Percentiles rank a stretch among this genome's conserved stretches.
These are phyloP conservation scores for Trametes punicea DNA, from an alignment of 768 basidiomycete genomes.

Conservation along the genomic window DNA sequence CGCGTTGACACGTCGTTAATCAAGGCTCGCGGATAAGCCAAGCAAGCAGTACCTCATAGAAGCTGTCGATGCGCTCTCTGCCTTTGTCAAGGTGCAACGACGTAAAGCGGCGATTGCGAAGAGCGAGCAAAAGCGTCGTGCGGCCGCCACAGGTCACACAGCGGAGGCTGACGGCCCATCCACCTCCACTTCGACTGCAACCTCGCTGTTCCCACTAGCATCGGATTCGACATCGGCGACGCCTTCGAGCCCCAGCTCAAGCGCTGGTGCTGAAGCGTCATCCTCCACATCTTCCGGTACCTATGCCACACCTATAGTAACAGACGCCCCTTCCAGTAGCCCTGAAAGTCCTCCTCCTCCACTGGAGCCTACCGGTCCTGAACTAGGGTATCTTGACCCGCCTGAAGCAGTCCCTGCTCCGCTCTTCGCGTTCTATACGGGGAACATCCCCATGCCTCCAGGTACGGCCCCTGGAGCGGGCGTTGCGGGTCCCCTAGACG, in stretches of 20 bases:
- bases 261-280: too few species aligned
- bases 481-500: not conserved
- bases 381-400: not conserved
- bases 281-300: not conserved
- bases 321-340: not conserved
- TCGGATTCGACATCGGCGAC: not conserved
- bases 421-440: slow-evolving; percentile 14
- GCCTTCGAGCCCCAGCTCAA: not conserved
- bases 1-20: not conserved
- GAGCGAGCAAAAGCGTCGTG: slow-evolving; percentile 16
- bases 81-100: slow-evolving; percentile 50
- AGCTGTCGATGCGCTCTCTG: slow-evolving; percentile 44
- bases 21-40: slow-evolving; percentile 52
- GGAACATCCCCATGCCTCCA: not conserved
- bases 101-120: slow-evolving; percentile 33
- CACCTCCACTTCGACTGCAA: not conserved
- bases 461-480: not conserved
- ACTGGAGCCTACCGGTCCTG: slow-evolving; percentile 1
- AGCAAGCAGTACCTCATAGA: slow-evolving; percentile 51
- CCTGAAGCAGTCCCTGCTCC: slow-evolving; percentile 4
- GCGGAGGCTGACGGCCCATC: not conserved
- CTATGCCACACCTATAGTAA: not conserved
- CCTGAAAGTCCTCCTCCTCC: slow-evolving; percentile 15
- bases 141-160: not conserved
- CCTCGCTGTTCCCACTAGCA: not conserved